These are phyloP conservation scores for Chaetomiaceae sp. DNA, from an alignment of 2,329 filamentous ascomycete species.

Conservation along the genomic window DNA sequence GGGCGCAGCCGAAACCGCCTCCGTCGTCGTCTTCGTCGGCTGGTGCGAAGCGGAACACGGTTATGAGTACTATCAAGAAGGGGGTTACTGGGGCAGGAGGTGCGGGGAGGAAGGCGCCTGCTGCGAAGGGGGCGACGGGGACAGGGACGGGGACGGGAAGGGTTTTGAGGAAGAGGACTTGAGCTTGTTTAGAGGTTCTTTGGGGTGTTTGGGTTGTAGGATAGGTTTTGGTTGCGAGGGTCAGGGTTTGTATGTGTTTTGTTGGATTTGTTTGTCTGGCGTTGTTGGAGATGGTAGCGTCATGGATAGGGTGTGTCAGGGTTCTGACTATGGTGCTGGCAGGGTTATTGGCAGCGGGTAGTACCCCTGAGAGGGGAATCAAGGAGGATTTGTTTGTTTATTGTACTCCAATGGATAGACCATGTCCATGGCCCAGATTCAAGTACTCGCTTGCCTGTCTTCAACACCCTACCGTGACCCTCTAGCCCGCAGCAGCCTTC, in stretches of 20 bases:
- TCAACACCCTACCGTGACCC: background rate
- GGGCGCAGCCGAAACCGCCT: conserved; percentile 31
- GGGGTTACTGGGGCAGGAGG: conserved; percentile 44
- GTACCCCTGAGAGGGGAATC: background rate
- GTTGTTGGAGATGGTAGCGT: background rate
- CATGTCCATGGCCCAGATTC: background rate
- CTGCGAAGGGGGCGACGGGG: conserved; percentile 31
- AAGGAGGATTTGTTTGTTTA: background rate
- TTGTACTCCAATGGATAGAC: conserved; percentile 1
- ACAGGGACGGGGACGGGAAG: conserved; percentile 39
- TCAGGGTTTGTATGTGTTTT: background rate
- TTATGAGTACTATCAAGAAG: conserved; percentile 52
- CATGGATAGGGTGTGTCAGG: background rate
- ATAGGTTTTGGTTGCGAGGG: no score
- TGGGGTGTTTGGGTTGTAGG: background rate
- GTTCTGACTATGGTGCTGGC: background rate
- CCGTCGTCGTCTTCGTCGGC: conserved; percentile 39
- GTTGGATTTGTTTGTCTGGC: background rate
- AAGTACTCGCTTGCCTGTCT: background rate
- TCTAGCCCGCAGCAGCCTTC: conserved; percentile 54
- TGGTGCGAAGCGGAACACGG: conserved; percentile 40
- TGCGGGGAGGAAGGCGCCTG: conserved; percentile 46
- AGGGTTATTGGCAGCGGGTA: background rate
- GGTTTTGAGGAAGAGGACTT: conserved; percentile 50
- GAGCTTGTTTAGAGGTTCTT: background rate